Evolutionary conservation across 1,284 basidiomycete genomes (phyloP).

Genomic region (Spongispora temasekensis): DNA sequence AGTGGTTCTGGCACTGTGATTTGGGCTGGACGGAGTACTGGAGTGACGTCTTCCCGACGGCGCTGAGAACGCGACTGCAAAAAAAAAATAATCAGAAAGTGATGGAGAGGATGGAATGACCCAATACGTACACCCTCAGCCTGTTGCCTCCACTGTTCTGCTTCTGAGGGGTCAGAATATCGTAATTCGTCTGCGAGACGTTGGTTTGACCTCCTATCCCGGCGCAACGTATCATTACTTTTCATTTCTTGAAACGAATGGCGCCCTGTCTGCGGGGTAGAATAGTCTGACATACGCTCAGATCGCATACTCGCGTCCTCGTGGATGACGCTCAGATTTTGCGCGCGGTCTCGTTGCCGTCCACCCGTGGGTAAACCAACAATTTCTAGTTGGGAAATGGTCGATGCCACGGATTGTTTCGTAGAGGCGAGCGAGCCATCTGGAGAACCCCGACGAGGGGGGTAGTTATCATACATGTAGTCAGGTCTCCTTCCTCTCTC

Average conservation of each 20-base stretch:
- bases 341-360: conserved; percentile 30
- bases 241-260: conserved; percentile 16
- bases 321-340: conserved; percentile 40
- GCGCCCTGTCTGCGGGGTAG: conserved; percentile 20
- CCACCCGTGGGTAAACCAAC: conserved; percentile 33
- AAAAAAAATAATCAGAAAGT: conserved; percentile 5
- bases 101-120: background rate
- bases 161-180: conserved; percentile 38
- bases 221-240: conserved; percentile 21
- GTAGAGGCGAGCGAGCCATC: conserved; percentile 31
- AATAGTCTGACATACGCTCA: conserved; percentile 26
- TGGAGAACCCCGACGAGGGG: conserved; percentile 29
- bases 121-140: conserved; percentile 28
- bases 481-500: conserved; percentile 27
- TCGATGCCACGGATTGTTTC: conserved; percentile 34
- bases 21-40: conserved; percentile 21
- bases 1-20: conserved; percentile 30
- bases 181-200: conserved; percentile 37
- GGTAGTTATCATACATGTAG: conserved; percentile 24
- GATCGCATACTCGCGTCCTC: conserved; percentile 41
- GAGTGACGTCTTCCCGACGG: conserved; percentile 4
- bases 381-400: conserved; percentile 44
- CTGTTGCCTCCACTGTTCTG: conserved; percentile 40
- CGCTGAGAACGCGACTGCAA: conserved; percentile 25
- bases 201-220: conserved; percentile 25